A percentile compares a stretch with the other conserved stretches of the same genome.
Conservation (phyloP, 2,329 filamentous ascomycete genomes). For the Stachybotrys echinatus region DNA sequence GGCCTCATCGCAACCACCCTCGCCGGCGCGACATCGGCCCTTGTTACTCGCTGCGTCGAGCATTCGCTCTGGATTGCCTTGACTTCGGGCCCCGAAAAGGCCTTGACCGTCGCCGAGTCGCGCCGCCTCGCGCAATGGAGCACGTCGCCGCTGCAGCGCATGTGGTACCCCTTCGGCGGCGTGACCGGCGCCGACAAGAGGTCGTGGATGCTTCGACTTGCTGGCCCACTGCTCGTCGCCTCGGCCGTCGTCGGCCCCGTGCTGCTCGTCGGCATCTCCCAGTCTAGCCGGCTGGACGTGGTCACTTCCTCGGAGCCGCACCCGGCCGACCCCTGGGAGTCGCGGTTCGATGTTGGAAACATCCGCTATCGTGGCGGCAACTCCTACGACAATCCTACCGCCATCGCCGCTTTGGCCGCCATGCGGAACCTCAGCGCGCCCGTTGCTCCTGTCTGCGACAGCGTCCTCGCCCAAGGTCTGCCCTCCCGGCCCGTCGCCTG, state of each 20-base stretch:
- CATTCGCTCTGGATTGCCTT: constrained; percentile 10
- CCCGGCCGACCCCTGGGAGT: constrained; percentile 1
- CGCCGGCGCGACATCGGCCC: constrained; percentile 3
- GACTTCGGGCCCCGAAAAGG: not conserved
- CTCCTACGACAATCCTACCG: too few relatives aligned
- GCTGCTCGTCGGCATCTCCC: constrained; percentile 8
- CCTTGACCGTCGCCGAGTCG: constrained; percentile 5
- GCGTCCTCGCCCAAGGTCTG: too few relatives aligned
- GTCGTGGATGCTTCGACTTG: constrained; percentile 7
- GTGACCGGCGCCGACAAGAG: constrained; percentile 1
- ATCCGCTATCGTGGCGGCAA: not conserved
- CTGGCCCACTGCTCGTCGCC: constrained; percentile 5
- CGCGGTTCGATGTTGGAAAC: constrained; percentile 4
- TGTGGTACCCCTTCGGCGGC: constrained; percentile 6
- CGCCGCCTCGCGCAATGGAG: constrained; percentile 8
- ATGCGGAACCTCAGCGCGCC: too few relatives aligned
- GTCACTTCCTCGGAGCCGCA: not conserved
- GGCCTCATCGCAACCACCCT: constrained; percentile 8
- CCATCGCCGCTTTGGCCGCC: too few relatives aligned
- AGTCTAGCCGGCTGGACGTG: too few relatives aligned
- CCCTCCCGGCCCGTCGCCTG: too few relatives aligned
- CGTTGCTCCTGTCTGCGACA: too few relatives aligned
- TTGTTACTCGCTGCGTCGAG: constrained; percentile 9
- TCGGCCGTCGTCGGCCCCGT: constrained; percentile 7
- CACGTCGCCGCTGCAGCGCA: constrained; percentile 4